Conservation (phyloP, 78 protist genomes). For the Capsaspora owczarzaki region DNA sequence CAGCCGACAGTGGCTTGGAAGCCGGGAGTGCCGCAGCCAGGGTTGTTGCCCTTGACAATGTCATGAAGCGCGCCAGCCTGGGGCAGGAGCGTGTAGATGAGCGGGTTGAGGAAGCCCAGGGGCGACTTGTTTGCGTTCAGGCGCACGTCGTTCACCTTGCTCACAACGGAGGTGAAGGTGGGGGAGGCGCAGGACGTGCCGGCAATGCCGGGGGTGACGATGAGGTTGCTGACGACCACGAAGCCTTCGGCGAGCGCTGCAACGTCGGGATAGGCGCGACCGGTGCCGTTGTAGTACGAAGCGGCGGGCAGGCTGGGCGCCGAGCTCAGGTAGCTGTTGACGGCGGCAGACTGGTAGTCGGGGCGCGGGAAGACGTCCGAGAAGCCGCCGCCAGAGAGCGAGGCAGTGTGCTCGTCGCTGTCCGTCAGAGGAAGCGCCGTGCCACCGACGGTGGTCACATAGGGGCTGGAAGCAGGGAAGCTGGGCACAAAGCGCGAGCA, state of each 20-base stretch:
- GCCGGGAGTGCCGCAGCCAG: constrained; percentile 22
- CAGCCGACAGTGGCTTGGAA: constrained; percentile 43
- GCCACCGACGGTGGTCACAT: constrained; percentile 34
- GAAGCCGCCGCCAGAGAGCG: constrained; percentile 33
- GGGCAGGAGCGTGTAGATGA: constrained; percentile 30
- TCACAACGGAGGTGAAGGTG: constrained; percentile 36
- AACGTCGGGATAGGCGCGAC: constrained; percentile 40
- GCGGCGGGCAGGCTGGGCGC: constrained; percentile 7
- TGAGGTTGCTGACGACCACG: not conserved
- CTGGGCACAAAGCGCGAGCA: not conserved
- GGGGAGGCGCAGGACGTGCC: constrained; percentile 62
- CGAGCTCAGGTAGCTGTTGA: not conserved
- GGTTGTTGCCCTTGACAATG: constrained; percentile 35
- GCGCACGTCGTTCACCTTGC: constrained; percentile 38
- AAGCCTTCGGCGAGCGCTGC: constrained; percentile 1
- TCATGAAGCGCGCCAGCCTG: constrained; percentile 39
- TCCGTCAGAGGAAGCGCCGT: not conserved
- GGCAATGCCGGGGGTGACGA: not conserved
- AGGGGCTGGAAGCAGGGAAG: constrained; percentile 28
- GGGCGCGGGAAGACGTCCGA: constrained; percentile 1
- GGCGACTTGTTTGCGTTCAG: constrained; percentile 21
- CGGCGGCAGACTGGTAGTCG: constrained; percentile 20
- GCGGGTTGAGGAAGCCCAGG: constrained; percentile 71
- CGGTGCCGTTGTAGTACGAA: not conserved
- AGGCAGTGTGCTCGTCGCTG: not conserved